Conservation (phyloP, 805 yeast genomes). For the Wickerhamomyces queroliae region DNA sequence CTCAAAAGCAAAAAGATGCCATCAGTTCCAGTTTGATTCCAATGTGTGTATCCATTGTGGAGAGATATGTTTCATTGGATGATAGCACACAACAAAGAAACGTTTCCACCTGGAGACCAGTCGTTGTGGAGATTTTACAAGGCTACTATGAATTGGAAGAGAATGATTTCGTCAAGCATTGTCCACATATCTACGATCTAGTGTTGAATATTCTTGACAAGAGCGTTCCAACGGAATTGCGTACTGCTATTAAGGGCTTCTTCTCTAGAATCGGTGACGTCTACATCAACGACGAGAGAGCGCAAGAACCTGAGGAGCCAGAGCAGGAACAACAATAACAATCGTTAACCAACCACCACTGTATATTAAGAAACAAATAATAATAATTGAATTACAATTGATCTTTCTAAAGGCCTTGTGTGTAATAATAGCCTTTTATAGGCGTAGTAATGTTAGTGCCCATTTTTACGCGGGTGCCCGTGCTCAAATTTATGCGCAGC, state of each 20-base stretch:
- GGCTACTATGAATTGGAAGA: conserved; percentile 77
- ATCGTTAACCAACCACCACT: too few species aligned
- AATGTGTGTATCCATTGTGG: conserved; percentile 64
- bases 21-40: conserved; percentile 55
- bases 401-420: too few species aligned
- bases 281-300: conserved; percentile 24
- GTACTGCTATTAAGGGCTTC: conserved; percentile 55
- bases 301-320: too few species aligned
- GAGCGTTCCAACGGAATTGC: conserved; percentile 53
- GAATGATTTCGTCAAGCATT: conserved; percentile 54
- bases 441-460: too few species aligned
- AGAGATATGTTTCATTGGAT: conserved; percentile 65
- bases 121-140: conserved; percentile 79
- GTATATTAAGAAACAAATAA: too few species aligned
- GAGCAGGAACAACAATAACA: too few species aligned
- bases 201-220: conserved; percentile 56
- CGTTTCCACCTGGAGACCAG: conserved; percentile 86
- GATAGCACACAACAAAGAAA: conserved; percentile 74
- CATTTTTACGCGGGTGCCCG: not conserved
- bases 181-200: conserved; percentile 56
- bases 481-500: conserved; percentile 9
- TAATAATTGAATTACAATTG: too few species aligned
- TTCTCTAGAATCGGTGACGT: conserved; percentile 51
- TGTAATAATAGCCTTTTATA: too few species aligned
- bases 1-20: conserved; percentile 37